Percentiles rank a stretch among this genome's conserved stretches.
These are phyloP conservation scores for Pelargonium citronellum DNA, from an alignment of 441 rosid species.

Conservation along the genomic window DNA sequence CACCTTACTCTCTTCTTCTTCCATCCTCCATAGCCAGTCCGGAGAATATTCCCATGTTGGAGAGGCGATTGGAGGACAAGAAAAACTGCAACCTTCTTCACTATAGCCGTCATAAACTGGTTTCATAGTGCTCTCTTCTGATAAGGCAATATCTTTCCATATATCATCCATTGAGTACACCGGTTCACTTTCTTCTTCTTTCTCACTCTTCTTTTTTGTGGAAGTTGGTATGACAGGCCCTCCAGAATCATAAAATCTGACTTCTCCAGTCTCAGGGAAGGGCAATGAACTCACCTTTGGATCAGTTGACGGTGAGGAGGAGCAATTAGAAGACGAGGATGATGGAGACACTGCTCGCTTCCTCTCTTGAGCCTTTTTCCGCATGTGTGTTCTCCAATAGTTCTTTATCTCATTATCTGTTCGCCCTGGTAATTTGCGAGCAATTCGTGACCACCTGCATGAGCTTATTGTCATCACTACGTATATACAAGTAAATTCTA, in stretches of 20 bases:
- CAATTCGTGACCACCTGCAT: conserved; percentile 89
- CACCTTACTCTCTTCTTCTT: conserved; percentile 54
- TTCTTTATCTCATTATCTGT: conserved; percentile 98
- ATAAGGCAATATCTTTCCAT: conserved; percentile 81
- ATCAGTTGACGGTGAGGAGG: conserved; percentile 43
- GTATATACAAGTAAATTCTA: not conserved
- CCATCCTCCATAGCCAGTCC: conserved; percentile 61
- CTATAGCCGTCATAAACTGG: conserved; percentile 45
- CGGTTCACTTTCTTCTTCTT: conserved; percentile 36
- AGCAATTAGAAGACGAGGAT: conserved; percentile 43
- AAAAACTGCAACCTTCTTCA: conserved; percentile 41
- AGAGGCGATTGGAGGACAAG: conserved; percentile 45
- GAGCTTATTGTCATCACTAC: conserved; percentile 12
- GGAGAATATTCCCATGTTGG: conserved; percentile 55
- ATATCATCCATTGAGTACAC: conserved; percentile 78
- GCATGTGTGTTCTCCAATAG: conserved; percentile 82
- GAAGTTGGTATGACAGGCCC: conserved; percentile 33
- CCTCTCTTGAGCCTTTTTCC: conserved; percentile 81
- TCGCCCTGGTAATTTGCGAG: conserved; percentile 79
- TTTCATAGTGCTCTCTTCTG: conserved; percentile 40
- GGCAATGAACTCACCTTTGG: conserved; percentile 40
- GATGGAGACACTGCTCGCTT: conserved; percentile 46
- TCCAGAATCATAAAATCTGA: conserved; percentile 66
- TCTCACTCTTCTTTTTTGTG: conserved; percentile 31
- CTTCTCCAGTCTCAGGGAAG: conserved; percentile 34